Evolutionary conservation across 441 rosid genomes (phyloP), one percentile per base, ranked within the genome.

Genomic region (Brassica balearica): DNA sequence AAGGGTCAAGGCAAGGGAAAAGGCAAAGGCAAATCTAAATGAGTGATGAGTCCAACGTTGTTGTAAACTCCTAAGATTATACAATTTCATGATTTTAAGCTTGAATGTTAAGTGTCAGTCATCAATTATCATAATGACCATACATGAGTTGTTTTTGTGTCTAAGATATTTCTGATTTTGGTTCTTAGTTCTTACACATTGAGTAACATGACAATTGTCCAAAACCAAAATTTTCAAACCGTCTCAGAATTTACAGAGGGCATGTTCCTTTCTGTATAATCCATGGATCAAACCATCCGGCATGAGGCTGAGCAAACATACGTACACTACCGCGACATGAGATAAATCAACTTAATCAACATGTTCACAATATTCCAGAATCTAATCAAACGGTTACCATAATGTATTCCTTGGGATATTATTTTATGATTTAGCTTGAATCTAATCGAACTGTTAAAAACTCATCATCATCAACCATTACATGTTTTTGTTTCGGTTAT

Each of bases 191-290:
- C 41, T 6, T 34, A 34, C 65, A 72, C 34, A 36, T 8, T 48
- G 14, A 65, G 2, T 34, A 9, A 9, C 48, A 65, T 34, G 9
- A 65, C 22, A 34, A 22, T 7, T 15, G 38, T 76, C 41, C 9
- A 10, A 66, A 59, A 12, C 61, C 64, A 76, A 75, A 60, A 51
- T 62, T 48, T 51, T 81, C 77, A 91, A 72, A 86, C 95, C 88
- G 12, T 60, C 98, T 83, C 84, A 84, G 84, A 83, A 88, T 83
- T 92, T 92, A 83, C 98, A 91, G 36, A 94, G 98, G 98, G 80
- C 97, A 94, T 8, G 97, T 94, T 77, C 97, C 98, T 77, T 94
- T 96, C 73, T 88, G 98, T 80, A 85, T 81, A 75, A 91, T 83
- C 97, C 98, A 94, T 1, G 97, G 96, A 43, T 91, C 95, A 0